Base-by-base conservation (phyloP, 2,329 filamentous ascomycete species). In the Diplocarpon mali region DNA sequence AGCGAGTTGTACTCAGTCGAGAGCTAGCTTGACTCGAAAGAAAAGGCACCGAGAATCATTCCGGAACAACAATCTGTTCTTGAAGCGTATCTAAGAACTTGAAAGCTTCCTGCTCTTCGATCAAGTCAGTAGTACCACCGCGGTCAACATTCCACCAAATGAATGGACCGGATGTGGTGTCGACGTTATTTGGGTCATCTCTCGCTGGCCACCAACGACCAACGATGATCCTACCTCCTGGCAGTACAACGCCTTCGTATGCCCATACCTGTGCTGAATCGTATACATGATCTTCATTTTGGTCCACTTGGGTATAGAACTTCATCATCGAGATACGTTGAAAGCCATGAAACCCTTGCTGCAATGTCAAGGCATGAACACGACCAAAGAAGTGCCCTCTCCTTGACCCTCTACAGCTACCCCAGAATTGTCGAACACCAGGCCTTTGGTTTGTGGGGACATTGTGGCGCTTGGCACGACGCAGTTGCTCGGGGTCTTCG, bases 251-350 rank as follows among this genome's bases (percentile, higher is more conserved):
- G 0, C 67, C 70, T 53, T 73, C 69, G 45, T 72, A 73, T 3
- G 60, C 66, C 56, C 66, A 68, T 2, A 65, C 57, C 49, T 63
- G 64, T 14, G 55, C 45, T 11, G 17, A 35, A 34, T 57, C 51
- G 31, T 48, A 51, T 9, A 44, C 29, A 16, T 55, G 31, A 14
- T 42, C 13, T 5, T 52, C 57, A 20, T 56, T 40, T 14, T 35
- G 40, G 8, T 45, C 36, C 11, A 40, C 5, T n/a, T 48, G 35
- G 2, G 52, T 47, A 32, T 55, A 57, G 42, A 71, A 70, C 56
- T 72, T 73, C 65, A 76, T 70, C 61, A 76, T 69, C 0, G 67
- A 70, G 44, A 76, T 61, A 28, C 72, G 66, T 59, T 73, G 69
- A 63, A 69, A 77, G 15, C 73, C 73, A 0, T 67, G 65, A 11